These are phyloP conservation scores for Kwoniella sp. DNA, from an alignment of 768 basidiomycete genomes.

Conservation along the genomic window DNA sequence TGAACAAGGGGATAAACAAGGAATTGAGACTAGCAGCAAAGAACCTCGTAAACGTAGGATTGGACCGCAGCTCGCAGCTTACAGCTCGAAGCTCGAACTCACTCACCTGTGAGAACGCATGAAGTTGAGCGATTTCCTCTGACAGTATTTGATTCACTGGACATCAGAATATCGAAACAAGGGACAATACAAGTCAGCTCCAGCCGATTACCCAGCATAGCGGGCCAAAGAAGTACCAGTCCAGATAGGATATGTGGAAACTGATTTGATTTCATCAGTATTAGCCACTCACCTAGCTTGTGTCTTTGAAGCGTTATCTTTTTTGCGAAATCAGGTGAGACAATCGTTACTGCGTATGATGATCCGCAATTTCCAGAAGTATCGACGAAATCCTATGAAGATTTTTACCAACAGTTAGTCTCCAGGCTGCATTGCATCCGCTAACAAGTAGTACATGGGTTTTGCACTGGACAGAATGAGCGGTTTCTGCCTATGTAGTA, in stretches of 20 bases:
- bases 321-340: conserved; percentile 50
- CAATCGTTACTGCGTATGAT: conserved; percentile 49
- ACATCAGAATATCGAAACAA: neutral
- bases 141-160: conserved; percentile 53
- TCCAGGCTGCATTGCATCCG: conserved; percentile 20
- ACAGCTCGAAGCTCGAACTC: too few species aligned
- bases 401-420: too few species aligned
- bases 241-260: too few species aligned
- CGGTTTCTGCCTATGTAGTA: neutral
- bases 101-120: conserved; percentile 54
- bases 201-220: too few species aligned
- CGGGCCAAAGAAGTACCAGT: too few species aligned
- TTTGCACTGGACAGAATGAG: conserved; percentile 5
- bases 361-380: conserved; percentile 55
- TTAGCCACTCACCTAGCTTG: conserved; percentile 45
- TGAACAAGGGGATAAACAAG: too few species aligned
- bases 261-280: too few species aligned
- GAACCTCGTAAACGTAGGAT: too few species aligned
- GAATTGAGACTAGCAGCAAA: too few species aligned
- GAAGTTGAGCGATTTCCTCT: conserved; percentile 47
- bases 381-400: conserved; percentile 53
- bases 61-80: too few species aligned
- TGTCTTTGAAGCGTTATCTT: conserved; percentile 53
- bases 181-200: neutral
- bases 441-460: too few species aligned